These are phyloP conservation scores for Trypanosoma grayi DNA, from an alignment of 208 protist species.

Conservation along the genomic window DNA sequence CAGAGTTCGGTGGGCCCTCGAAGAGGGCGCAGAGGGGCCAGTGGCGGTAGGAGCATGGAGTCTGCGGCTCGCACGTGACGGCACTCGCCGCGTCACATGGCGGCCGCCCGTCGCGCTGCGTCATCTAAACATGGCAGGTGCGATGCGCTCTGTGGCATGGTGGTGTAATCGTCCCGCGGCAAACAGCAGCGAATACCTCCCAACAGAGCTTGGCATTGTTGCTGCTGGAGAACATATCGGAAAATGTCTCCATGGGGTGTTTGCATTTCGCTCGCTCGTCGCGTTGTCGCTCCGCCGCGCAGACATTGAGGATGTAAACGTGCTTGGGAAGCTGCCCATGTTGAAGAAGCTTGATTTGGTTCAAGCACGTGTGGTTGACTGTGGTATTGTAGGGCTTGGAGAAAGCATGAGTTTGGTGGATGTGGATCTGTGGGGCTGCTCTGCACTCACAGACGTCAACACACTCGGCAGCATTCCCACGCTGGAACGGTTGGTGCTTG, in stretches of 20 bases:
- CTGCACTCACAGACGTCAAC: slow-evolving; percentile 40
- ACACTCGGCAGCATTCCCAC: slow-evolving; percentile 25
- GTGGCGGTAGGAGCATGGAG: slow-evolving; percentile 3
- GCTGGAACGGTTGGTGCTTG: neutral
- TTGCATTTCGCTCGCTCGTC: slow-evolving; percentile 13
- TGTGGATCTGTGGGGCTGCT: slow-evolving; percentile 43
- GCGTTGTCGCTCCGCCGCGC: slow-evolving; percentile 4
- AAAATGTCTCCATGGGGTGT: neutral
- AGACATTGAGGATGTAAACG: slow-evolving; percentile 26
- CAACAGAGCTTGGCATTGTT: neutral
- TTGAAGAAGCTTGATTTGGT: slow-evolving; percentile 49
- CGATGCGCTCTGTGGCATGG: neutral
- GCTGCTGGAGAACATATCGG: neutral
- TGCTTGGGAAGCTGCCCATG: slow-evolving; percentile 25
- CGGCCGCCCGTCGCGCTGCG: neutral
- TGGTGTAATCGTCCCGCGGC: slow-evolving; percentile 13
- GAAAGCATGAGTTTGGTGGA: slow-evolving; percentile 32
- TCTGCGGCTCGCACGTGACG: neutral
- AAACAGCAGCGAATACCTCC: neutral
- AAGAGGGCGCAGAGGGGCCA: neutral
- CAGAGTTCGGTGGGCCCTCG: neutral
- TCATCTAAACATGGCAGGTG: neutral
- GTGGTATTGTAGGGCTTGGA: slow-evolving; percentile 8
- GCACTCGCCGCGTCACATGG: slow-evolving; percentile 11
- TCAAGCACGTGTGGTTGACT: slow-evolving; percentile 10